Percentiles rank a stretch among this genome's conserved stretches.
phyloP scores from a whole-genome alignment of 202 grass and related monocot genomes.

The Schoenoplectus tabernaemontani region DNA sequence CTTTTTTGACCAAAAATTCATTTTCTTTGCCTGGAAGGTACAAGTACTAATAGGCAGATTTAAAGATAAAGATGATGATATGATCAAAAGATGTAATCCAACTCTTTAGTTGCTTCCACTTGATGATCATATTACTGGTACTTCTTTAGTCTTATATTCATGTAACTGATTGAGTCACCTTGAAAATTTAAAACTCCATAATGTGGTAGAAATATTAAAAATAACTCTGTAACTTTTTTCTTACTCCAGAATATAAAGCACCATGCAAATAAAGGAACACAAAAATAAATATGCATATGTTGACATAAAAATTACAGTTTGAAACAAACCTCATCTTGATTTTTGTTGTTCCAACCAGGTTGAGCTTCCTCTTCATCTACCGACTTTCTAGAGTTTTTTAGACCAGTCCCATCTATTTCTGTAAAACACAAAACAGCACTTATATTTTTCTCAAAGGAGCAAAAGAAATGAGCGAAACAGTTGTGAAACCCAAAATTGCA shows the following conservation, averaged over 20 bases:
- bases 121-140: background rate
- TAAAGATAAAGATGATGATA: background rate
- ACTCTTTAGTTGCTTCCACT: background rate
- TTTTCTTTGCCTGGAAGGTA: background rate
- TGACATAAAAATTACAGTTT: background rate
- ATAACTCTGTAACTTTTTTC: too few relatives aligned
- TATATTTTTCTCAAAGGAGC: background rate
- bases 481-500: background rate
- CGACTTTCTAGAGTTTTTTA: background rate
- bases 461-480: background rate
- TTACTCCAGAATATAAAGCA: too few relatives aligned
- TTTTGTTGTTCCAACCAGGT: background rate
- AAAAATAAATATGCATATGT: too few relatives aligned
- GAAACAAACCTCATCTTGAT: constrained; percentile 13
- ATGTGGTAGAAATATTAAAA: background rate
- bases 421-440: background rate
- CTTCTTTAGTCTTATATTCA: background rate
- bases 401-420: background rate
- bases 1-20: background rate
- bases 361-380: constrained; percentile 8
- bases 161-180: background rate
- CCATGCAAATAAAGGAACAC: too few relatives aligned
- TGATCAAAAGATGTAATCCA: background rate
- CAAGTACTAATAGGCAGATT: background rate
- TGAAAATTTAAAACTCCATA: background rate